Conservation (phyloP, 2,329 filamentous ascomycete species). For the Teratosphaeria destructans region DNA sequence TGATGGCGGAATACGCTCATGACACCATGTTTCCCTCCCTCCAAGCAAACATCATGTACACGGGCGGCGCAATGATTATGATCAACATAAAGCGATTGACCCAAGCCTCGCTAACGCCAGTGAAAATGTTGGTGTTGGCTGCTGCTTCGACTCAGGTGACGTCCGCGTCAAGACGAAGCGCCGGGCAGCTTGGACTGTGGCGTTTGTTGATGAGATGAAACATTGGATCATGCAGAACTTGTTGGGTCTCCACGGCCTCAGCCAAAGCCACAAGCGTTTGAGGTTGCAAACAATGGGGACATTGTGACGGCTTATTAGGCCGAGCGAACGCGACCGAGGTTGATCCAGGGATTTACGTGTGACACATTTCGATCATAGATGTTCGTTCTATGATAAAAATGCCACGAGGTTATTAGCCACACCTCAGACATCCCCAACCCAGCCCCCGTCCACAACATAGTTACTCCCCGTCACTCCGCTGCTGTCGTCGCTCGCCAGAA, state of each 20-base stretch:
- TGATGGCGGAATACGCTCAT: too few relatives aligned
- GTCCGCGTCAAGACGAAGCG: not conserved
- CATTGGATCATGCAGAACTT: not conserved
- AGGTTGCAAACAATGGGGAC: too few relatives aligned
- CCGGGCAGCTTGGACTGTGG: not conserved
- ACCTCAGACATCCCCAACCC: conserved; percentile 13
- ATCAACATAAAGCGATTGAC: too few relatives aligned
- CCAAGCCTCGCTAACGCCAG: too few relatives aligned
- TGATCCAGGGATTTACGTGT: too few relatives aligned
- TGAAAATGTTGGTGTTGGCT: not conserved
- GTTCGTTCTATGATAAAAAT: not conserved
- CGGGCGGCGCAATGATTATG: too few relatives aligned
- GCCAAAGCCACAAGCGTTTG: not conserved
- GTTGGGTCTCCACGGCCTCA: not conserved
- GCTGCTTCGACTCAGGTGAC: not conserved
- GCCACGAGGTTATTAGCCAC: not conserved
- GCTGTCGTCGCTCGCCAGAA: conserved; percentile 22
- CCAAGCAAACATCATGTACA: too few relatives aligned
- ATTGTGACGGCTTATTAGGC: too few relatives aligned
- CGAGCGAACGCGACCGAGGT: too few relatives aligned
- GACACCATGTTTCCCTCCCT: too few relatives aligned
- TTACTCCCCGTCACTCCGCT: conserved; percentile 21
- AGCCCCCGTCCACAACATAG: conserved; percentile 24
- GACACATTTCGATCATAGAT: not conserved
- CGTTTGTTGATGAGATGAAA: not conserved